A percentile compares a stretch with the other conserved stretches of the same genome.
These are phyloP conservation scores for Stevia rebaudiana DNA, from an alignment of 140 eudicot genomes.

Conservation along the genomic window DNA sequence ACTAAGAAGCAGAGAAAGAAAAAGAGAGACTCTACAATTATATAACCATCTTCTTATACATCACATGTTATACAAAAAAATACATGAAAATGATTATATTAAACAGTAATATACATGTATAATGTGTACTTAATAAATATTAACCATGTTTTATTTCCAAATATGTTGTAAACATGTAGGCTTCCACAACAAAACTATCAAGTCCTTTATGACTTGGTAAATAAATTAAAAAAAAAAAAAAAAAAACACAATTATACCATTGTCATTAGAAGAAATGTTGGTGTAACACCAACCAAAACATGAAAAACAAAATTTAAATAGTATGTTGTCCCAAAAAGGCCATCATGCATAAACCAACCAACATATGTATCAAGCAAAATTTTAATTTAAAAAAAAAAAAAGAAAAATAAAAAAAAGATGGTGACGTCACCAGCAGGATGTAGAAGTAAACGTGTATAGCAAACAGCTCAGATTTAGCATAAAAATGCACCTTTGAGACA, in stretches of 20 bases:
- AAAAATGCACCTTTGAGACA: slow-evolving; percentile 14
- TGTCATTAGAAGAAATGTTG: slow-evolving; percentile 7
- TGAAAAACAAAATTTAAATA: neutral
- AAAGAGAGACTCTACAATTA: too few relatives aligned
- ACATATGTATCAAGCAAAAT: slow-evolving; percentile 21
- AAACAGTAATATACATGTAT: too few relatives aligned
- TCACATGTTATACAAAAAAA: too few relatives aligned
- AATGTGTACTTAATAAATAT: too few relatives aligned
- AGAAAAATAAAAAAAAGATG: neutral
- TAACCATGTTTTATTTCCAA: neutral
- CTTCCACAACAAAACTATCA: neutral
- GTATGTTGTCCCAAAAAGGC: slow-evolving; percentile 3
- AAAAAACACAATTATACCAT: slow-evolving; percentile 8
- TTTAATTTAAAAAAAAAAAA: slow-evolving; percentile 12
- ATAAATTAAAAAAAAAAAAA: too few relatives aligned
- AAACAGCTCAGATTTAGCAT: slow-evolving; percentile 21
- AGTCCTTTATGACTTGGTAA: neutral
- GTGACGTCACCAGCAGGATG: neutral
- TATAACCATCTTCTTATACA: too few relatives aligned
- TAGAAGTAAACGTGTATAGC: slow-evolving; percentile 6
- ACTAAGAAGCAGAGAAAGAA: too few relatives aligned
- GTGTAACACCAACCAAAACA: slow-evolving; percentile 20
- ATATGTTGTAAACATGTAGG: neutral
- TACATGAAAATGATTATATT: too few relatives aligned
- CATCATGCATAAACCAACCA: slow-evolving; percentile 20